Conservation (phyloP, 2,329 filamentous ascomycete species). For the Diplocarpon mali region DNA sequence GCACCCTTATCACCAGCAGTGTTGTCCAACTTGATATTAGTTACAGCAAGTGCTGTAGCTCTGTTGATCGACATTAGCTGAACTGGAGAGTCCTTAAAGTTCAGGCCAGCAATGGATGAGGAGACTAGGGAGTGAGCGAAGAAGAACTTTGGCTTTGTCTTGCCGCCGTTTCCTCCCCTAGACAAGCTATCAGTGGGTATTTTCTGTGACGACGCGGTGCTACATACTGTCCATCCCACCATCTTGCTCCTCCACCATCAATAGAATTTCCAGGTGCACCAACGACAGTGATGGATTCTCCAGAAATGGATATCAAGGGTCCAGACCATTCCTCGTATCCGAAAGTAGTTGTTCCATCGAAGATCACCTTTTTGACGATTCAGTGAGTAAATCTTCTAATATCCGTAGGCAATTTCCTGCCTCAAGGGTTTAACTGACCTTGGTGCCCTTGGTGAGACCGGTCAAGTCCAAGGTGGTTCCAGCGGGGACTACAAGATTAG, state of each 20-base stretch:
- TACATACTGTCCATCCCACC: constrained; percentile 31
- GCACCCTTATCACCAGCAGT: constrained; percentile 36
- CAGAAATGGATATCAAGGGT: constrained; percentile 40
- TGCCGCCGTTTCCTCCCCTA: constrained; percentile 42
- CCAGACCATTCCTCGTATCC: constrained; percentile 55
- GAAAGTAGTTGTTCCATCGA: constrained; percentile 56
- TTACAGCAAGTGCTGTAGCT: constrained; percentile 34
- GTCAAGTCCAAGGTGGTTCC: constrained; percentile 49
- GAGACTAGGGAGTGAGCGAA: constrained; percentile 38
- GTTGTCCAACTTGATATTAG: constrained; percentile 45
- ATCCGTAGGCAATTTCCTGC: no score
- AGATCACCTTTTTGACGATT: constrained; percentile 36
- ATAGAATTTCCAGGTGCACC: constrained; percentile 30
- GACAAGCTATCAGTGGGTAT: not conserved
- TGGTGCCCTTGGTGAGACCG: constrained; percentile 37
- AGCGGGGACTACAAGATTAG: constrained; percentile 43
- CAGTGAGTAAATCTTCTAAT: not conserved
- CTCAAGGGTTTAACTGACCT: constrained; percentile 5
- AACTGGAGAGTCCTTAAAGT: constrained; percentile 43
- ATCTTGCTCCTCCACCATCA: constrained; percentile 40
- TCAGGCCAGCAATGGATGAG: constrained; percentile 38
- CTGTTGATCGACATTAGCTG: constrained; percentile 39
- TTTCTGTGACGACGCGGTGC: not conserved
- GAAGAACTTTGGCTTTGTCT: constrained; percentile 56
- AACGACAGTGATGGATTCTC: constrained; percentile 17